Conservation (phyloP, 305 asterid species). For the Fraxinus greggii region DNA sequence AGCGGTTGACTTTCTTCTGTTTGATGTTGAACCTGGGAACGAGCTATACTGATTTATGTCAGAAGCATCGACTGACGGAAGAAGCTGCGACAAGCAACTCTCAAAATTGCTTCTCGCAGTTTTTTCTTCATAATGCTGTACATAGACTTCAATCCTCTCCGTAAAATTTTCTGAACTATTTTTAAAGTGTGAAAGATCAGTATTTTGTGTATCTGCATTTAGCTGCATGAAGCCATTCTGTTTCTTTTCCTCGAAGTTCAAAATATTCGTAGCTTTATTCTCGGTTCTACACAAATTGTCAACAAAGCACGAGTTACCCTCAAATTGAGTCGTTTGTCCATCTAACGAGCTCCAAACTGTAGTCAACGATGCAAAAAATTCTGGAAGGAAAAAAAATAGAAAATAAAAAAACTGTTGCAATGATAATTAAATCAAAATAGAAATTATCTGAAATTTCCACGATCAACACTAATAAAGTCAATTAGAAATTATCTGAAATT, state of each 20-base stretch:
- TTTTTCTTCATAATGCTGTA: not conserved
- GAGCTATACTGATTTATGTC: conserved; percentile 20
- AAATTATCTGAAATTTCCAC: conserved; percentile 42
- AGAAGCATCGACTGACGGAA: conserved; percentile 3
- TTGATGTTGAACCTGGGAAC: conserved; percentile 25
- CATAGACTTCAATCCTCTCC: conserved; percentile 17
- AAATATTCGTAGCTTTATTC: conserved; percentile 13
- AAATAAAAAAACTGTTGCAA: not conserved
- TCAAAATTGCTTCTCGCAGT: conserved; percentile 13
- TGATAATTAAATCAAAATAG: not conserved
- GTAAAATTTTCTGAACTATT: conserved; percentile 18
- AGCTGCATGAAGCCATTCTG: not conserved
- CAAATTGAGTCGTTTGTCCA: conserved; percentile 25
- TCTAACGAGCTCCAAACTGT: conserved; percentile 24
- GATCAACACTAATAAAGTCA: conserved; percentile 60
- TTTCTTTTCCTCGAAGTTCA: conserved; percentile 5
- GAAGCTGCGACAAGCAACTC: conserved; percentile 13
- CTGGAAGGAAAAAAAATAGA: conserved; percentile 29
- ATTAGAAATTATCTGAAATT: conserved; percentile 12
- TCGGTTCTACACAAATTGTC: conserved; percentile 11
- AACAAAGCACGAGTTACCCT: conserved; percentile 14
- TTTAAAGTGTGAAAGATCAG: not conserved
- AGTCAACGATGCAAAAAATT: conserved; percentile 36
- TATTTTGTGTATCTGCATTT: not conserved
- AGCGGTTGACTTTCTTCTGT: conserved; percentile 29